phyloP scores from a whole-genome alignment of 169 alveolate genomes.

The Plasmodium coatneyi region DNA sequence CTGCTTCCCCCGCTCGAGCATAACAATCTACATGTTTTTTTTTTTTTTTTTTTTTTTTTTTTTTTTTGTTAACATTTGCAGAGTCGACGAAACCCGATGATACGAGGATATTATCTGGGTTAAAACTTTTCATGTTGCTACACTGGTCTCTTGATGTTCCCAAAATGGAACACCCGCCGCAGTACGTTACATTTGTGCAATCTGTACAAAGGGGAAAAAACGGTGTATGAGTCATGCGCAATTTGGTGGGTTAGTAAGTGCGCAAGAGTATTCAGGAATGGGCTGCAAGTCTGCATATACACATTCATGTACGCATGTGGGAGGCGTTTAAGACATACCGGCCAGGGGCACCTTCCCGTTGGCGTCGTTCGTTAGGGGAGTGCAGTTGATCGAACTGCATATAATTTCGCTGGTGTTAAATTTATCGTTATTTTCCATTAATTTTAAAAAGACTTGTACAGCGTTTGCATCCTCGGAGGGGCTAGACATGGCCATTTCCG shows the following conservation, averaged over 20 bases:
- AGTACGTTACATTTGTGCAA: constrained; percentile 62
- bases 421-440: constrained; percentile 22
- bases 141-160: constrained; percentile 65
- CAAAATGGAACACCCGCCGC: constrained; percentile 40
- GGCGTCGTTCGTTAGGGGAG: constrained; percentile 7
- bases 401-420: constrained; percentile 63
- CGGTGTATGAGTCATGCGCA: background rate
- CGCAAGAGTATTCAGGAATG: background rate
- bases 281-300: background rate
- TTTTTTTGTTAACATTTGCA: constrained; percentile 37
- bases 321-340: constrained; percentile 10
- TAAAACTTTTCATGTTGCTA: constrained; percentile 21
- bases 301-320: background rate
- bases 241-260: background rate
- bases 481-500: background rate
- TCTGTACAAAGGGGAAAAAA: constrained; percentile 24
- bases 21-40: background rate
- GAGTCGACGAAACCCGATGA: constrained; percentile 54
- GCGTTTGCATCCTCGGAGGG: constrained; percentile 26
- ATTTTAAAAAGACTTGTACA: background rate
- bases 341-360: constrained; percentile 36
- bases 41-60: constrained; percentile 24
- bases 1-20: background rate
- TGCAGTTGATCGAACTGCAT: constrained; percentile 56
- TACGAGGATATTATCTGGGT: constrained; percentile 22